Evolutionary conservation across 495 filamentous ascomycete genomes (phyloP).

Genomic region (Thozetella sp.): DNA sequence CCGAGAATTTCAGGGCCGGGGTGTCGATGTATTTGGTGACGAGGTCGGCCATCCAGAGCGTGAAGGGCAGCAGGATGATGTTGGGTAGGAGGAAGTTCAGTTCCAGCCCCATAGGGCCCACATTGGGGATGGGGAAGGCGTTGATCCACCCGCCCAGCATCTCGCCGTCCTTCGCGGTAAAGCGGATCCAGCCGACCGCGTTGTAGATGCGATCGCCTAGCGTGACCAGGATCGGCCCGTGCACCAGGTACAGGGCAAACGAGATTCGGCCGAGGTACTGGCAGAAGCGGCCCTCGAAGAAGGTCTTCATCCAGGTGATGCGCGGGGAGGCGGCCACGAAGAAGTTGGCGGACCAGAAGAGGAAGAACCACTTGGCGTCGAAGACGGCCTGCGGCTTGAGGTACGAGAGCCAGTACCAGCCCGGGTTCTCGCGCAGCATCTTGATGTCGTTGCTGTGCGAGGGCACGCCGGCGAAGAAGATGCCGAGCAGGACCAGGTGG

Average conservation of each 20-base stretch:
- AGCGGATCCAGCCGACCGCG: constrained; percentile 46
- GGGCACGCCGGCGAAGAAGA: constrained; percentile 49
- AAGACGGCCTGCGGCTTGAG: constrained; percentile 53
- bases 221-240: constrained; percentile 56
- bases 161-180: constrained; percentile 11
- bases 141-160: constrained; percentile 46
- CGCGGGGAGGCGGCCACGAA: constrained; percentile 54
- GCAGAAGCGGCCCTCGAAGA: constrained; percentile 60
- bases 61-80: constrained; percentile 55
- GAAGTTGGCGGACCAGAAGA: constrained; percentile 53
- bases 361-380: constrained; percentile 49
- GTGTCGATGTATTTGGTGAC: constrained; percentile 57
- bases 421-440: constrained; percentile 32
- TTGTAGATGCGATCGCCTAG: constrained; percentile 49
- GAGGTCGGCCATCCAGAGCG: constrained; percentile 58
- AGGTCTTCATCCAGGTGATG: constrained; percentile 42
- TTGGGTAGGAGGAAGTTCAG: constrained; percentile 53
- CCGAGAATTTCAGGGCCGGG: constrained; percentile 53
- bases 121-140: constrained; percentile 43
- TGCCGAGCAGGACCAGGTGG: constrained; percentile 39
- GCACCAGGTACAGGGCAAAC: constrained; percentile 66
- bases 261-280: constrained; percentile 68
- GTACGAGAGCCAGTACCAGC: constrained; percentile 46
- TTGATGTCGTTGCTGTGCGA: constrained; percentile 30
- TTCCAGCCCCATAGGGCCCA: constrained; percentile 57